Percentiles rank a stretch among this genome's conserved stretches.
Evolutionary conservation across 192 early-diverging fungal species (phyloP).

Genomic region (Pecoramyces ruminantium): DNA sequence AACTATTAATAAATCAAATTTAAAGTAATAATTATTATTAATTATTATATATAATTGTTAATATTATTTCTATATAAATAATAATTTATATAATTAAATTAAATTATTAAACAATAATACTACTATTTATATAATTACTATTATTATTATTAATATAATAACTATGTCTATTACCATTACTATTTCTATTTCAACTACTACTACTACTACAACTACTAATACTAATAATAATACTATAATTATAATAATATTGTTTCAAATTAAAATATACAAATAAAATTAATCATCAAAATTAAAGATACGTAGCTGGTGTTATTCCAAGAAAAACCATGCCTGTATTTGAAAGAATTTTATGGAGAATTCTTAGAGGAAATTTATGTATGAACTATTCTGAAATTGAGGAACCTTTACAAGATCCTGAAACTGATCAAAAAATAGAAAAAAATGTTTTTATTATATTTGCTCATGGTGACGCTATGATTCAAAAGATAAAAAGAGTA

Average conservation of each 20-base stretch:
- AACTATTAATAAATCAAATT: not conserved
- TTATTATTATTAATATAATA: no score
- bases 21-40: not conserved
- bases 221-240: no score
- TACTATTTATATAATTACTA: no score
- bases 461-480: slow-evolving; percentile 83
- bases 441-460: slow-evolving; percentile 99
- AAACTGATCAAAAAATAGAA: slow-evolving; percentile 66
- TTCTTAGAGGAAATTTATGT: slow-evolving; percentile 90
- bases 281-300: slow-evolving; percentile 5
- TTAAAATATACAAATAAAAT: not conserved
- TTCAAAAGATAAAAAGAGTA: slow-evolving; percentile 82
- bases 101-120: no score
- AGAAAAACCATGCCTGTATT: slow-evolving; percentile 69
- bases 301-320: slow-evolving; percentile 88
- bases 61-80: no score
- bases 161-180: no score
- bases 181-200: no score
- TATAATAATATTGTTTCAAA: no score
- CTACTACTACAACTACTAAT: no score
- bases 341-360: slow-evolving; percentile 91
- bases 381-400: slow-evolving; percentile 93
- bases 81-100: no score
- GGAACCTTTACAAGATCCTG: slow-evolving; percentile 81
- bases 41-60: no score